A percentile compares a stretch with the other conserved stretches of the same genome.
phyloP scores from a whole-genome alignment of 2,329 filamentous ascomycete species.

The Venturia carpophila region DNA sequence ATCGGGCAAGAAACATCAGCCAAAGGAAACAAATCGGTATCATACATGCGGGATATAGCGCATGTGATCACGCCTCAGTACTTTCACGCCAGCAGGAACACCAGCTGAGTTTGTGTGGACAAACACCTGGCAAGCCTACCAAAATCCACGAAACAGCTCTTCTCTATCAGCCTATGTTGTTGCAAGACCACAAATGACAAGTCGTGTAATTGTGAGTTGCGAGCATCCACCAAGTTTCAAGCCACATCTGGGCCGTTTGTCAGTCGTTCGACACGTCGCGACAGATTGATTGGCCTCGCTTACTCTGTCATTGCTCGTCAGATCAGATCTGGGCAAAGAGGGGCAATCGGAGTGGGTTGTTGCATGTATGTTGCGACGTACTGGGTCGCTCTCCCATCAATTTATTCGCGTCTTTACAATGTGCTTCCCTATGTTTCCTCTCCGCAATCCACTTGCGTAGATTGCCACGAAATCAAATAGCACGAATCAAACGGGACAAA shows the following conservation, averaged over 20 bases:
- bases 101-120: background rate
- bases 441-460: background rate
- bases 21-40: background rate
- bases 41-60: background rate
- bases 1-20: background rate
- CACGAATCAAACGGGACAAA: background rate
- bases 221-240: too few species aligned
- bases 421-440: slow-evolving; percentile 2
- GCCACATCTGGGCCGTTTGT: background rate
- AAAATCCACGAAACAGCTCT: background rate
- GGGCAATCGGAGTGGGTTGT: background rate
- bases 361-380: slow-evolving; percentile 9
- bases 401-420: slow-evolving; percentile 5
- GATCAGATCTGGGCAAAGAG: background rate
- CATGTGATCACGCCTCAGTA: background rate
- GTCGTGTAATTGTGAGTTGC: too few species aligned
- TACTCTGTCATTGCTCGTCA: background rate
- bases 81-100: background rate
- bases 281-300: slow-evolving; percentile 2
- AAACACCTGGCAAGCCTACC: background rate
- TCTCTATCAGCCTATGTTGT: background rate
- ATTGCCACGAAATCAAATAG: slow-evolving; percentile 6
- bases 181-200: background rate
- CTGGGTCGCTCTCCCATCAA: slow-evolving; percentile 5
- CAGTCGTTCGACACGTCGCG: background rate